Evolutionary conservation across 306 rosid species (phyloP).

Genomic region (Begonia fuchsioides): DNA sequence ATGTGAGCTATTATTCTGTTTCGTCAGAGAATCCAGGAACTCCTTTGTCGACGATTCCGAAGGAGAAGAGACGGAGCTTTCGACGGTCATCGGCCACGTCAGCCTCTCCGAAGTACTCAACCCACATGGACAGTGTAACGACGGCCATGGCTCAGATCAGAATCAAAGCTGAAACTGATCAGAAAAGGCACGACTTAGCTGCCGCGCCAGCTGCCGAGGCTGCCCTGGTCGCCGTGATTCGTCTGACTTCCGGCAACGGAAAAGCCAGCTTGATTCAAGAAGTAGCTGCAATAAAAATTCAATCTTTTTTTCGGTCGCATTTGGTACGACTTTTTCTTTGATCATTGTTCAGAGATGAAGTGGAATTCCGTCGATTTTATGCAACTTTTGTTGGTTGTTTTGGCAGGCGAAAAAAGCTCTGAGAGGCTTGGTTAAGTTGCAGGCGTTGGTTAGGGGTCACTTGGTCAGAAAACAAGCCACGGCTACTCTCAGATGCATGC

Average conservation of each 20-base stretch:
- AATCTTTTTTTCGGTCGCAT: slow-evolving; percentile 64
- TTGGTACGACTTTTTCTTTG: slow-evolving; percentile 41
- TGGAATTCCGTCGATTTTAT: neutral
- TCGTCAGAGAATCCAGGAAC: slow-evolving; percentile 32
- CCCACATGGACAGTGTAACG: too few species aligned
- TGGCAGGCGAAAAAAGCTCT: slow-evolving; percentile 80
- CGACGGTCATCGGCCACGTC: slow-evolving; percentile 50
- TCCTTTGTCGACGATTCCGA: slow-evolving; percentile 38
- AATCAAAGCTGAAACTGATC: slow-evolving; percentile 33
- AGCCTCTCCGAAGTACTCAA: slow-evolving; percentile 11
- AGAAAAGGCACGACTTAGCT: slow-evolving; percentile 53
- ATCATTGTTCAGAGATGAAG: too few species aligned
- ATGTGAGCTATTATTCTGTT: slow-evolving; percentile 22
- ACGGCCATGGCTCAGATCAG: slow-evolving; percentile 16
- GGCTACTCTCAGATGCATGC: slow-evolving; percentile 70
- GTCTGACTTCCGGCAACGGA: slow-evolving; percentile 27
- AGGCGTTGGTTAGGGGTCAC: slow-evolving; percentile 87
- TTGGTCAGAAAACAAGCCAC: slow-evolving; percentile 75
- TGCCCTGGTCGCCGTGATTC: slow-evolving; percentile 47
- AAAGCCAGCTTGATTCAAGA: slow-evolving; percentile 24
- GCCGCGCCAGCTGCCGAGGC: slow-evolving; percentile 65
- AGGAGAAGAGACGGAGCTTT: slow-evolving; percentile 83
- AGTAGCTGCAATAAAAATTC: slow-evolving; percentile 61
- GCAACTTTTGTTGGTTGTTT: neutral
- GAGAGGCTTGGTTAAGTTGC: slow-evolving; percentile 80